Percentiles rank a stretch among this genome's conserved stretches.
Conservation (phyloP, 352 stramenopile species). For the Phytophthora fragariae region DNA sequence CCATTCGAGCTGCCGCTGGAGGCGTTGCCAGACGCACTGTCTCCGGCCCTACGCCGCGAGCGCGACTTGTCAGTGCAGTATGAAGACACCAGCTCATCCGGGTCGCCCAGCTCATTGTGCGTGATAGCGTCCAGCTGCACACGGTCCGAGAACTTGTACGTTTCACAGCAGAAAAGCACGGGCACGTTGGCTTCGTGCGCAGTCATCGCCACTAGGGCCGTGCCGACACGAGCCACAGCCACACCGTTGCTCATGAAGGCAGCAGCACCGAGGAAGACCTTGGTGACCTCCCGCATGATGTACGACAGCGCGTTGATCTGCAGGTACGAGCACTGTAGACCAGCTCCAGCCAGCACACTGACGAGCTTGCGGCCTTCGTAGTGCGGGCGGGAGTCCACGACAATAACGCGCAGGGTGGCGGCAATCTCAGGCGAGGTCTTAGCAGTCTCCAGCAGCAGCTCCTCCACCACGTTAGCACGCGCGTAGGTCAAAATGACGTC, state of each 20-base stretch:
- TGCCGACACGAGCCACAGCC: slow-evolving; percentile 92
- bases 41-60: slow-evolving; percentile 30
- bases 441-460: slow-evolving; percentile 73
- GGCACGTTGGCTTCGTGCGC: slow-evolving; percentile 94
- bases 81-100: slow-evolving; percentile 85
- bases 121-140: slow-evolving; percentile 98
- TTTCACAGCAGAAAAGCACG: slow-evolving; percentile 98
- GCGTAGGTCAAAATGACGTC: slow-evolving; percentile 97
- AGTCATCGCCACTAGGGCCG: slow-evolving; percentile 93
- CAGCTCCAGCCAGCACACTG: slow-evolving; percentile 65
- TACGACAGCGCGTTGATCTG: slow-evolving; percentile 96
- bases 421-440: slow-evolving; percentile 40
- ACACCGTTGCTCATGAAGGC: slow-evolving; percentile 97
- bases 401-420: slow-evolving; percentile 89
- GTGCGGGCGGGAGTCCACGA: slow-evolving; percentile 93
- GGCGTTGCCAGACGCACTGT: slow-evolving; percentile 4
- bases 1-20: slow-evolving; percentile 18
- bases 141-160: slow-evolving; percentile 97
- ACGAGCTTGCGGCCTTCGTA: slow-evolving; percentile 89
- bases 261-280: slow-evolving; percentile 95
- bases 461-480: slow-evolving; percentile 92
- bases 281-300: slow-evolving; percentile 96
- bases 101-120: slow-evolving; percentile 97
- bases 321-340: slow-evolving; percentile 93
- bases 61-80: slow-evolving; percentile 65